phyloP scores from a whole-genome alignment of 805 yeast genomes.

The Phaffomyces thermotolerans region DNA sequence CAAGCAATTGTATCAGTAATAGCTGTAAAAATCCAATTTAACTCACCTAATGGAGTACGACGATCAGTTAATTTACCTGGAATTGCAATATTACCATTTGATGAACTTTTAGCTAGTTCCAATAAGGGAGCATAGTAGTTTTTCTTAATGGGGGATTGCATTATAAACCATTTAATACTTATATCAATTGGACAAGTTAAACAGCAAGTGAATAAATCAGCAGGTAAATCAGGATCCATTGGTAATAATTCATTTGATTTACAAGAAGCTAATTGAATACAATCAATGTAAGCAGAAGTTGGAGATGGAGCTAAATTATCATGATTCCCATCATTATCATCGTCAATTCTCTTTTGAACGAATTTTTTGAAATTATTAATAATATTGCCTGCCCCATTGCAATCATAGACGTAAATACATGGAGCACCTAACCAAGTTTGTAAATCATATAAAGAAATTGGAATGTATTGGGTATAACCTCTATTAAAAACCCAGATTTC shows the following conservation, averaged over 20 bases:
- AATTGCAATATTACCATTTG: slow-evolving; percentile 45
- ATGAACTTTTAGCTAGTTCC: slow-evolving; percentile 27
- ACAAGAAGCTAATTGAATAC: slow-evolving; percentile 93
- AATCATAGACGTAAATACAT: slow-evolving; percentile 89
- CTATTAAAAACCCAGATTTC: slow-evolving; percentile 98
- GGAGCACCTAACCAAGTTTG: slow-evolving; percentile 99
- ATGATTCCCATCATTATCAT: slow-evolving; percentile 58
- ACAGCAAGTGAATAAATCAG: slow-evolving; percentile 93
- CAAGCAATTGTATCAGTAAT: slow-evolving; percentile 97
- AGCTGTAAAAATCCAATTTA: slow-evolving; percentile 97
- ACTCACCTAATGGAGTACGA: slow-evolving; percentile 90
- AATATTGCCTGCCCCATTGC: slow-evolving; percentile 91
- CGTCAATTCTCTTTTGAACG: slow-evolving; percentile 83
- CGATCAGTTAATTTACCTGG: slow-evolving; percentile 92
- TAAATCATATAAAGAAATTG: slow-evolving; percentile 88
- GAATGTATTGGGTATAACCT: slow-evolving; percentile 95
- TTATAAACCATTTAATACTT: slow-evolving; percentile 82
- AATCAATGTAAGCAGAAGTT: slow-evolving; percentile 57
- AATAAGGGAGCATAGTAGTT: slow-evolving; percentile 34
- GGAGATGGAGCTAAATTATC: slow-evolving; percentile 37
- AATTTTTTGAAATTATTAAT: slow-evolving; percentile 83
- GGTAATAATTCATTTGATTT: slow-evolving; percentile 79
- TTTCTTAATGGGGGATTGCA: slow-evolving; percentile 64
- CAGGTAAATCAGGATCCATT: slow-evolving; percentile 91
- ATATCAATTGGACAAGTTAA: slow-evolving; percentile 93